Percentiles rank a stretch among this genome's conserved stretches.
These are phyloP conservation scores for Gymnopilus dilepis DNA, from an alignment of 768 basidiomycete genomes.

Conservation along the genomic window DNA sequence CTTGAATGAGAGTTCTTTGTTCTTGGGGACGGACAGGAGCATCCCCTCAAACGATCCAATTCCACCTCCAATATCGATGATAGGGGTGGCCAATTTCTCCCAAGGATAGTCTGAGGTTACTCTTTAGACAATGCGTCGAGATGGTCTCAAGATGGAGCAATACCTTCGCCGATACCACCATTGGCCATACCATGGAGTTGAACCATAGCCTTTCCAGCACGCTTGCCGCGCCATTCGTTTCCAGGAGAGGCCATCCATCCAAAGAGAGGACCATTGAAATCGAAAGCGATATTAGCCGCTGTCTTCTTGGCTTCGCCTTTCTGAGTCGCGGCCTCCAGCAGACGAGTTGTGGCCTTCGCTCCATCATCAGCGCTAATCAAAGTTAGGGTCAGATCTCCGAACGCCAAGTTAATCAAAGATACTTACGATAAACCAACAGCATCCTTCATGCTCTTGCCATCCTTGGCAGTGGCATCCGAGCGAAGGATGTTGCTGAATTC, in stretches of 20 bases:
- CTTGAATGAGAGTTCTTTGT: background rate
- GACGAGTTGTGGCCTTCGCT: background rate
- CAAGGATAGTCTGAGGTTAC: background rate
- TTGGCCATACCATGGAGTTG: slow-evolving; percentile 6
- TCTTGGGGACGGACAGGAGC: background rate
- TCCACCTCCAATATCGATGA: slow-evolving; percentile 6
- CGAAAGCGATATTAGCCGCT: slow-evolving; percentile 3
- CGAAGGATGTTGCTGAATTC: background rate
- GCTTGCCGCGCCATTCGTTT: slow-evolving; percentile 3
- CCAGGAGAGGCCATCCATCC: slow-evolving; percentile 6
- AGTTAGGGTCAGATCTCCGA: too few relatives aligned
- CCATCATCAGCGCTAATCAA: background rate
- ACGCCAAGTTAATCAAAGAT: too few relatives aligned
- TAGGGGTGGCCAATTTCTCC: slow-evolving; percentile 1
- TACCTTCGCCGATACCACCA: background rate
- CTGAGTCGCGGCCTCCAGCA: background rate
- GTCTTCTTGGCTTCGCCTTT: background rate
- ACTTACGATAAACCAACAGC: background rate
- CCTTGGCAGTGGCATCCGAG: background rate
- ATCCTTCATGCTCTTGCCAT: background rate
- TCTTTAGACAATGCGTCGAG: too few relatives aligned
- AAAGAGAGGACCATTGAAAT: background rate
- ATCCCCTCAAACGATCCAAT: slow-evolving; percentile 2
- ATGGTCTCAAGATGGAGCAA: too few relatives aligned
- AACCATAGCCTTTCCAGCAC: slow-evolving; percentile 1